Conservation (phyloP, 2,329 filamentous ascomycete species). For the Karstenula rhodostoma region DNA sequence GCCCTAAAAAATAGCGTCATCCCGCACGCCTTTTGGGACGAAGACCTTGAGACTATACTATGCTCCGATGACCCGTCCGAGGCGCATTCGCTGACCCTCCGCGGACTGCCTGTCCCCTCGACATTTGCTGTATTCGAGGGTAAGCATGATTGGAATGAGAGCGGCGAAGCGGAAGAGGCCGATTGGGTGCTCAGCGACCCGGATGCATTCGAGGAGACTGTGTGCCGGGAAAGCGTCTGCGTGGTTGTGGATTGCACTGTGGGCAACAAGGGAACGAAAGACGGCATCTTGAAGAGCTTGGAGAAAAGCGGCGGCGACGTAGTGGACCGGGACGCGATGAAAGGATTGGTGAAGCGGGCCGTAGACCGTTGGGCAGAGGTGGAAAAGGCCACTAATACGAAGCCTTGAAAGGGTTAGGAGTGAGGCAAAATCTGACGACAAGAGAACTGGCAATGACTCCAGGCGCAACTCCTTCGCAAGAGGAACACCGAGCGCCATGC, state of each 20-base stretch:
- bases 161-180: constrained; percentile 41
- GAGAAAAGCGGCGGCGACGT: constrained; percentile 84
- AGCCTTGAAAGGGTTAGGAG: constrained; percentile 2
- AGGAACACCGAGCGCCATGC: neutral
- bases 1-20: constrained; percentile 80
- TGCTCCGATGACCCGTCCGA: constrained; percentile 71
- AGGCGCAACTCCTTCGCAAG: neutral
- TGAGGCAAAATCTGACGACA: neutral
- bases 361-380: constrained; percentile 71
- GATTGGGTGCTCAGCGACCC: constrained; percentile 85
- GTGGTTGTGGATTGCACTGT: constrained; percentile 73
- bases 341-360: constrained; percentile 66
- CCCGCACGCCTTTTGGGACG: constrained; percentile 83
- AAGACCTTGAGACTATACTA: constrained; percentile 78
- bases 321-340: constrained; percentile 70
- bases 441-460: neutral
- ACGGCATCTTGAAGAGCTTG: constrained; percentile 74
- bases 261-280: constrained; percentile 70
- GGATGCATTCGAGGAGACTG: constrained; percentile 85
- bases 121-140: constrained; percentile 77
- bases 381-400: constrained; percentile 33
- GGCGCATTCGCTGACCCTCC: constrained; percentile 65
- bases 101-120: constrained; percentile 75
- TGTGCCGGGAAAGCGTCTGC: constrained; percentile 84
- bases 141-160: constrained; percentile 55